phyloP scores from a whole-genome alignment of 1,139 yeast species.

The Petasospora fabianii region DNA sequence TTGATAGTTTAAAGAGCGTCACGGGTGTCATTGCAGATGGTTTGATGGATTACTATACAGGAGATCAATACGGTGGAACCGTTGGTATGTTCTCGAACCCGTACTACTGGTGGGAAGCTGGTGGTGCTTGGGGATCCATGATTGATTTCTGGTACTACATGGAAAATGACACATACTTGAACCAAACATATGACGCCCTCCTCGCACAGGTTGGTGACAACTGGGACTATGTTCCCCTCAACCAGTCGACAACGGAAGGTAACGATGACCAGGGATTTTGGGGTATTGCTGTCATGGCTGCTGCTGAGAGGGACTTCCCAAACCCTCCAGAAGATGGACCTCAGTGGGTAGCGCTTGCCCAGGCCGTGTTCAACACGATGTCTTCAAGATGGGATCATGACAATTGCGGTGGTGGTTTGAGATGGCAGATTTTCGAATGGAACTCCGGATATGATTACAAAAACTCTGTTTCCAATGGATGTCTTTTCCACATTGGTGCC shows the following conservation, averaged over 20 bases:
- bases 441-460: slow-evolving; percentile 91
- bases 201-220: slow-evolving; percentile 74
- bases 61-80: slow-evolving; percentile 64
- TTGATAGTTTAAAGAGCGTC: slow-evolving; percentile 43
- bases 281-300: slow-evolving; percentile 91
- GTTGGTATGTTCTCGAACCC: slow-evolving; percentile 83
- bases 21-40: slow-evolving; percentile 60
- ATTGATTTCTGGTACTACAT: slow-evolving; percentile 73
- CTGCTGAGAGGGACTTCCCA: slow-evolving; percentile 83
- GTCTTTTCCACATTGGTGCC: slow-evolving; percentile 84
- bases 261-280: slow-evolving; percentile 97
- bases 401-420: slow-evolving; percentile 79
- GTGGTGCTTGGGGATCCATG: slow-evolving; percentile 92
- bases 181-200: slow-evolving; percentile 57
- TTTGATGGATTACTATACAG: slow-evolving; percentile 80
- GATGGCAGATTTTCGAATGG: slow-evolving; percentile 98
- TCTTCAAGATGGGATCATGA: slow-evolving; percentile 77
- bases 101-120: slow-evolving; percentile 99
- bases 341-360: slow-evolving; percentile 73
- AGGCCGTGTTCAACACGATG: slow-evolving; percentile 89
- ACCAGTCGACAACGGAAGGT: slow-evolving; percentile 94
- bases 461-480: slow-evolving; percentile 87
- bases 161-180: slow-evolving; percentile 66
- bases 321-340: slow-evolving; percentile 62
- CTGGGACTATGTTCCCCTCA: slow-evolving; percentile 77